phyloP scores from a whole-genome alignment of 1,284 basidiomycete genomes.

The Marasmius sp. region DNA sequence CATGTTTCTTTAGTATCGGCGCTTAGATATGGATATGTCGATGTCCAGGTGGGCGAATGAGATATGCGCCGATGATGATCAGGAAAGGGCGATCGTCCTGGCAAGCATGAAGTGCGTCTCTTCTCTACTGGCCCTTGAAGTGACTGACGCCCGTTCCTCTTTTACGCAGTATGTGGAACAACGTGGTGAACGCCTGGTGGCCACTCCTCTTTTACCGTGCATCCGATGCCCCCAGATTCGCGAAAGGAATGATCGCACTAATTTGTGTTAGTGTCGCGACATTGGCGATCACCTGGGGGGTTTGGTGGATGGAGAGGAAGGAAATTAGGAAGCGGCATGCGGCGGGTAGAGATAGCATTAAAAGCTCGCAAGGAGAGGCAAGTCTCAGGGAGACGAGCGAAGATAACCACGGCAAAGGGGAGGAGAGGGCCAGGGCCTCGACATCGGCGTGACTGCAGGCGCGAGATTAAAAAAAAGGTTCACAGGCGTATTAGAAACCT shows the following conservation, averaged over 20 bases:
- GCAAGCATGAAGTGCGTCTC: slow-evolving; percentile 65
- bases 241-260: slow-evolving; percentile 68
- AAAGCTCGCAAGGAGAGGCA: neutral
- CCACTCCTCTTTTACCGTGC: slow-evolving; percentile 66
- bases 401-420: neutral
- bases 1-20: neutral
- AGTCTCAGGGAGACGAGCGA: neutral
- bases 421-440: neutral
- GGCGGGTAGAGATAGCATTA: neutral
- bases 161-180: slow-evolving; percentile 63
- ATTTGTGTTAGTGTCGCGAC: slow-evolving; percentile 57
- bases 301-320: slow-evolving; percentile 55
- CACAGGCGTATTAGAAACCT: too few relatives aligned
- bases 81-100: slow-evolving; percentile 64
- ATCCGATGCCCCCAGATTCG: slow-evolving; percentile 64
- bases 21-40: neutral
- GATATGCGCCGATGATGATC: slow-evolving; percentile 65
- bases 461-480: too few relatives aligned
- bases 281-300: slow-evolving; percentile 52
- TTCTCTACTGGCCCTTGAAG: slow-evolving; percentile 1
- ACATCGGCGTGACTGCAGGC: neutral
- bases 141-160: neutral
- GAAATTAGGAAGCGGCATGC: slow-evolving; percentile 23
- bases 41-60: slow-evolving; percentile 67
- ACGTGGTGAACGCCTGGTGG: slow-evolving; percentile 72